These are phyloP conservation scores for Echinochloa phyllopogon DNA, from an alignment of 176 grass and related monocot species.

Conservation along the genomic window DNA sequence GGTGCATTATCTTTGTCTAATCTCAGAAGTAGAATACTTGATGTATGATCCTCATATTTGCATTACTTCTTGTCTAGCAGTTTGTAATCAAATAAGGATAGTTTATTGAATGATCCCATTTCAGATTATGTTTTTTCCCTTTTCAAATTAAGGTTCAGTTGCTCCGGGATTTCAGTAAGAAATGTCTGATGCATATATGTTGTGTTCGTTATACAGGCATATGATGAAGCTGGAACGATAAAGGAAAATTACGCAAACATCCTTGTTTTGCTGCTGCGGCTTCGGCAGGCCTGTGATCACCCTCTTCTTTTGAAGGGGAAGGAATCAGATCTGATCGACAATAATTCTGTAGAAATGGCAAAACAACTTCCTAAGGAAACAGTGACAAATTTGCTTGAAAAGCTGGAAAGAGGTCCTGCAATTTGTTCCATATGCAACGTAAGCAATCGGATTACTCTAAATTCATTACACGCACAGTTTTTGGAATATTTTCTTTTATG, in stretches of 20 bases:
- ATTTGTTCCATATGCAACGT: slow-evolving; percentile 83
- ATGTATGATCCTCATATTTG: not conserved
- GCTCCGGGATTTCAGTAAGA: not conserved
- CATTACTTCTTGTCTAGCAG: not conserved
- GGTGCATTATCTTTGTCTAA: not conserved
- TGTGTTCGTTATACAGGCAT: slow-evolving; percentile 57
- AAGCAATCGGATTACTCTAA: slow-evolving; percentile 47
- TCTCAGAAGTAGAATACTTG: slow-evolving; percentile 2
- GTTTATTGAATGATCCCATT: not conserved
- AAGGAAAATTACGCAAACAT: slow-evolving; percentile 92
- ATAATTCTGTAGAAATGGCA: slow-evolving; percentile 64
- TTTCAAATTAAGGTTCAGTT: slow-evolving; percentile 1
- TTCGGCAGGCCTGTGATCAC: slow-evolving; percentile 94
- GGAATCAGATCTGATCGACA: slow-evolving; percentile 54
- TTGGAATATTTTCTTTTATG: not conserved
- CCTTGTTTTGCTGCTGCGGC: slow-evolving; percentile 81
- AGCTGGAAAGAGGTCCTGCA: slow-evolving; percentile 58
- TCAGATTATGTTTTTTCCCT: not conserved
- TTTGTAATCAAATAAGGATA: not conserved
- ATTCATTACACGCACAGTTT: not conserved
- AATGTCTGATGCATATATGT: slow-evolving; percentile 22
- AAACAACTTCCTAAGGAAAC: slow-evolving; percentile 78
- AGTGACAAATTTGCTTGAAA: slow-evolving; percentile 62
- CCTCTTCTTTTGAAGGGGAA: slow-evolving; percentile 75
- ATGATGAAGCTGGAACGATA: slow-evolving; percentile 83